Evolutionary conservation across 179 eudicot species (phyloP).

Genomic region (Spergularia azorica): DNA sequence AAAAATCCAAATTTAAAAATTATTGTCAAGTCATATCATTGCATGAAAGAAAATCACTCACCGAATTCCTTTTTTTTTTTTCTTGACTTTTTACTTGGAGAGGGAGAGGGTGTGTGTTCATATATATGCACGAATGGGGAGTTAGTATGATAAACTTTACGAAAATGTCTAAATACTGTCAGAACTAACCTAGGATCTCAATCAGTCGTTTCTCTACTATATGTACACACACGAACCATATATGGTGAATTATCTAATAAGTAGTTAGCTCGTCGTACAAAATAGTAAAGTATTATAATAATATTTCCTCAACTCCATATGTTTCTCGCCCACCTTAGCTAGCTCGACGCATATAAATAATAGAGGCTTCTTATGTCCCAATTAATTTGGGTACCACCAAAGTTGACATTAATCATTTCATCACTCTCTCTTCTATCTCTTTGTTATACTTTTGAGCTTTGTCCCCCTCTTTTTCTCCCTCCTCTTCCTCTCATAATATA

Average conservation of each 20-base stretch:
- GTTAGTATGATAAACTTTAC: no score
- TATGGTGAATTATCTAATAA: neutral
- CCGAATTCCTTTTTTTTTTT: no score
- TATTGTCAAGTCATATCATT: slow-evolving; percentile 8
- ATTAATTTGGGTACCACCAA: slow-evolving; percentile 28
- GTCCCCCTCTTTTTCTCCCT: slow-evolving; percentile 7
- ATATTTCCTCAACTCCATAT: neutral
- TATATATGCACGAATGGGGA: no score
- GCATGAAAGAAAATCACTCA: neutral
- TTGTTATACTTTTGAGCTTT: slow-evolving; percentile 1
- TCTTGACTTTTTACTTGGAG: no score
- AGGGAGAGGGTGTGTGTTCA: no score
- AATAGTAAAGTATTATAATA: neutral
- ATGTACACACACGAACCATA: neutral
- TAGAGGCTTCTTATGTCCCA: slow-evolving; percentile 30
- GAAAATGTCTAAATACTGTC: no score
- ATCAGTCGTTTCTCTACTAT: neutral
- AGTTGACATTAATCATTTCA: slow-evolving; percentile 31
- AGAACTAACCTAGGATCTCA: no score
- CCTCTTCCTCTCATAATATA: neutral
- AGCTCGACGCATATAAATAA: slow-evolving; percentile 31
- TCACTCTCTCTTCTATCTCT: neutral
- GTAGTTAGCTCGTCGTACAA: no score
- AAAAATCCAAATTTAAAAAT: slow-evolving; percentile 6
- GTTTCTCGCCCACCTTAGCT: neutral